Evolutionary conservation across 768 basidiomycete genomes (phyloP), one percentile per base, ranked within the genome.

Genomic region (Hypsizygus marmoreus): DNA sequence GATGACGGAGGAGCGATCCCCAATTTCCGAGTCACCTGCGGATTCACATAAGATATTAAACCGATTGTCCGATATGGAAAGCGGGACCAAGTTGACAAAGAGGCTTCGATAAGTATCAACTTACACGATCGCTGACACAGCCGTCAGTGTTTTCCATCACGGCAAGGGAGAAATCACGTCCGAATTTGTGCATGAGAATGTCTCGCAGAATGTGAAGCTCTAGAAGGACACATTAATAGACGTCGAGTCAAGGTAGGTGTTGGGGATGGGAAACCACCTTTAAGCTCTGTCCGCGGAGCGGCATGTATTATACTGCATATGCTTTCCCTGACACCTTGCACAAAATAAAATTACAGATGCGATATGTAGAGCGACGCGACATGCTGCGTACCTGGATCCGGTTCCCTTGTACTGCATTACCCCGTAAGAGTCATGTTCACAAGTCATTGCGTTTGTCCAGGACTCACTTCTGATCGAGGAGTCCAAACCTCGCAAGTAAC

Each of bases 161-260:
- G n/a, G 80, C 78, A 13, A 84, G 54, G 12, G 94, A 82, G 63
- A 91, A 98, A 36, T 94, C 91, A 16, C 95, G 83, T 13, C 95
- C 94, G 62, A 85, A 97, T 69, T 97, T 97, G 64, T 94, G 90
- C 88, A 95, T 90, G 47, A 99, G 77, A 63, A 97, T 81, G 63
- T 98, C 95, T 43, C 97, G 84, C 40, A 97, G 68, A 28, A 92
- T 72, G 54, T 97, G 91, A 29, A 99, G 77, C 62, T 97, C 94
- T 93, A 45, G n/a, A 45, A 37, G 34, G 20, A 52, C 7, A 34
- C 33, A 23, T 40, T 46, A 26, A 55, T 26, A 9, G 7, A 20
- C 17, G 29, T 19, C 2, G 16, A 34, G 7, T 24, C 29, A 22
- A 31, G 28, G 6, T 17, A 13, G 14, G 19, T 23, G 20, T 48